Percentiles rank a stretch among this genome's conserved stretches.
Conservation (phyloP, 768 basidiomycete genomes). For the Rhizopogon salebrosus region DNA sequence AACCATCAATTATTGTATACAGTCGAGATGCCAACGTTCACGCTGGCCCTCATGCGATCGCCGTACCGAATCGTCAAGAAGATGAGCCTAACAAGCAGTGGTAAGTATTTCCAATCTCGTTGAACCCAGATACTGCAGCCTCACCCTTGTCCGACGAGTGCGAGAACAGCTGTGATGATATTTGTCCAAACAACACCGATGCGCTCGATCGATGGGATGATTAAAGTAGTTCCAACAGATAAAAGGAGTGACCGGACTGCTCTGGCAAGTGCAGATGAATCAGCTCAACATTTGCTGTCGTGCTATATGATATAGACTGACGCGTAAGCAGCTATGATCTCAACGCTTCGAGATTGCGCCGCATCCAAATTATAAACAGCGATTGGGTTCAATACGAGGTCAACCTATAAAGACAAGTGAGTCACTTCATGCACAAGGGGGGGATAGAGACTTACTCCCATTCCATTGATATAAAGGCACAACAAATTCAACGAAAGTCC, state of each 20-base stretch:
- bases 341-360: constrained; percentile 51
- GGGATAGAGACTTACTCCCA: constrained; percentile 41
- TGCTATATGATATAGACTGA: not conserved
- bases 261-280: constrained; percentile 21
- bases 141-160: constrained; percentile 49
- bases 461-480: constrained; percentile 52
- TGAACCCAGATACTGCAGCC: constrained; percentile 15
- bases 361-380: constrained; percentile 55
- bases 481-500: constrained; percentile 45
- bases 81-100: constrained; percentile 38
- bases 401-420: constrained; percentile 31
- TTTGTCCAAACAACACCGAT: constrained; percentile 50
- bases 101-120: constrained; percentile 26
- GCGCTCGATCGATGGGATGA: constrained; percentile 49
- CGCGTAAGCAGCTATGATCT: constrained; percentile 43
- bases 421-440: not conserved
- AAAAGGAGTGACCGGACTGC: constrained; percentile 42
- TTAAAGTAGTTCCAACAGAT: constrained; percentile 36
- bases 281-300: no score
- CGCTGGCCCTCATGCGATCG: constrained; percentile 48
- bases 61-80: constrained; percentile 57
- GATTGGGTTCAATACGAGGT: constrained; percentile 45
- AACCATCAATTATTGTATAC: constrained; percentile 29
- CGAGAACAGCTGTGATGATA: constrained; percentile 38
- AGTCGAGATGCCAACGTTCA: constrained; percentile 53